Evolutionary conservation across 805 yeast species (phyloP), one percentile per base, ranked within the genome.

Genomic region (Nakazawaea molendinolei): DNA sequence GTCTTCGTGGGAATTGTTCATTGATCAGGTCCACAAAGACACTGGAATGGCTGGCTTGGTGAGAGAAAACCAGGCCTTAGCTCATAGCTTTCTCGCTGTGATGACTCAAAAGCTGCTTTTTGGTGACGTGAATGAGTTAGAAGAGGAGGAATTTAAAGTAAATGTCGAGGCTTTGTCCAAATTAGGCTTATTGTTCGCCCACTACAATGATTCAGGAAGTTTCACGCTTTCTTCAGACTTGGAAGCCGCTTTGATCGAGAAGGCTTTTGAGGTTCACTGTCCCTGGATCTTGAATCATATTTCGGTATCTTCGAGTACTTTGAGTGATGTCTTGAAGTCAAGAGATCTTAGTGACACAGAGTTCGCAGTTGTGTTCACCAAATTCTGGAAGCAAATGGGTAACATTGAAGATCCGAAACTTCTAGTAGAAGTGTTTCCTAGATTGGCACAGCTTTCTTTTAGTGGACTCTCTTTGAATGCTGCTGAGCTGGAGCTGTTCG

Each of bases 1-100:
- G 23, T 45, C 60, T 9, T 51, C 55, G 28, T 60, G 53, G 52
- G 62, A 58, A 33, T 23, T 60, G 10, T 58, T 42, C 16, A 23
- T 17, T 9, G 45, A 38, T n/a, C 35, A 42, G 5, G 28, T 31
- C 10, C 23, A 39, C 23, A 5, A 27, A 9, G 24, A 25, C n/a
- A 19, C n/a, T 8, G 12, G 13, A 3, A 22, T 17, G 5, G 5
- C 5, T 13, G 7, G 10, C 10, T 8, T 18, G 12, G 9, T 27
- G 5, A 13, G 15, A 22, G 16, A 15, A 5, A 21, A 23, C 13
- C 14, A 4, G 12, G 14, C 8, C 10, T 16, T 32, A 4, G 14
- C 8, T n/a, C 12, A 27, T 13, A 26, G 21, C 12, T 18, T 37
- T 1, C 30, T 29, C 5, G 18, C 8, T 7, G 22, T 28, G 4